These are phyloP conservation scores for Warburgia ugandensis DNA, from an alignment of 164 flowering plant genomes.

Conservation along the genomic window DNA sequence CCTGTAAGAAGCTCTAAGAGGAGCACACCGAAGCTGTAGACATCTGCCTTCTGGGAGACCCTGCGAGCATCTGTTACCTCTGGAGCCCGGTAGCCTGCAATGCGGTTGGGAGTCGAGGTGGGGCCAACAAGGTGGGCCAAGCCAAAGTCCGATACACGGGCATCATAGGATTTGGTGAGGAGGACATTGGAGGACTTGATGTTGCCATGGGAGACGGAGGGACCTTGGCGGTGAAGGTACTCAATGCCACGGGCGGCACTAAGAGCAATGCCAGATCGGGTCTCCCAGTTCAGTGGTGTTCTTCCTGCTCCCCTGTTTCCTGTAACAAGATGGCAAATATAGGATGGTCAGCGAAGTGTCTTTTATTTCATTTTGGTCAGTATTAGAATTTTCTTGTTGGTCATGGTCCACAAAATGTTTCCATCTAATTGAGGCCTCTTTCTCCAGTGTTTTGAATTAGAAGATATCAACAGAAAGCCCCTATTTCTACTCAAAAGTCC, in stretches of 20 bases:
- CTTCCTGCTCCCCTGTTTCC: constrained; percentile 74
- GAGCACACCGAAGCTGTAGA: constrained; percentile 87
- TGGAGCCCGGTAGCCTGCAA: constrained; percentile 84
- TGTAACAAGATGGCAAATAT: constrained; percentile 16
- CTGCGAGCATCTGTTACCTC: constrained; percentile 72
- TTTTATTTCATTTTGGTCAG: neutral
- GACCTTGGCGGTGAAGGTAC: constrained; percentile 57
- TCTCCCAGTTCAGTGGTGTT: constrained; percentile 84
- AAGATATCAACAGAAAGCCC: too few relatives aligned
- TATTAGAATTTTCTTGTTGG: neutral
- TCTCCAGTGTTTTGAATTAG: too few relatives aligned
- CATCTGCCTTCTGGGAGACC: constrained; percentile 82
- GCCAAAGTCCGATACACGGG: constrained; percentile 79
- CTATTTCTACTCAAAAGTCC: too few relatives aligned
- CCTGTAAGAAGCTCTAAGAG: constrained; percentile 82
- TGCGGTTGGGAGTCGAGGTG: constrained; percentile 53
- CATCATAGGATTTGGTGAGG: constrained; percentile 53
- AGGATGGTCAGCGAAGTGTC: too few relatives aligned
- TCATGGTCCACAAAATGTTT: too few relatives aligned
- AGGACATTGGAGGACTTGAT: constrained; percentile 87
- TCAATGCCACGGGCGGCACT: constrained; percentile 74
- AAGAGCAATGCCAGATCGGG: constrained; percentile 68
- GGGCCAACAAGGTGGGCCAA: constrained; percentile 57
- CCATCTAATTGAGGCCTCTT: too few relatives aligned
- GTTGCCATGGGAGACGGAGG: constrained; percentile 70